A percentile compares a stretch with the other conserved stretches of the same genome.
Evolutionary conservation across 306 rosid genomes (phyloP).

Genomic region (Rosa lucieae): DNA sequence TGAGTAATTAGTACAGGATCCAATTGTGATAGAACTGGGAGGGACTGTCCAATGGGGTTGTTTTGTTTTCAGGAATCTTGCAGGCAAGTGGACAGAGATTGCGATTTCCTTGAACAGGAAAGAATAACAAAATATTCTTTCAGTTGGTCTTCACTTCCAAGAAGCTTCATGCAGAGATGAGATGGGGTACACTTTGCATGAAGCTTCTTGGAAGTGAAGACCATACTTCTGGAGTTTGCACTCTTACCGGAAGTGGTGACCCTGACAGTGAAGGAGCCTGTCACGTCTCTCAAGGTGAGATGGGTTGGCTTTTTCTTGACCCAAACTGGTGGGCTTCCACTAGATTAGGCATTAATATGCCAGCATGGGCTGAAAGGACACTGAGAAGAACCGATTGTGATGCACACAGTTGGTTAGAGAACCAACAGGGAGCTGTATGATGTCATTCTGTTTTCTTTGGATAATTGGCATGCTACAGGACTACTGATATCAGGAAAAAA

Average conservation of each 20-base stretch:
- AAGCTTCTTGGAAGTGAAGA: neutral
- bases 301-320: constrained; percentile 40
- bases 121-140: constrained; percentile 87
- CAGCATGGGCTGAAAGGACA: constrained; percentile 66
- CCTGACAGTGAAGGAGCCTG: constrained; percentile 33
- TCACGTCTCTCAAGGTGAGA: constrained; percentile 44
- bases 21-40: constrained; percentile 10
- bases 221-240: constrained; percentile 32
- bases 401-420: constrained; percentile 70
- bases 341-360: constrained; percentile 73
- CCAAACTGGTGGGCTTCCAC: constrained; percentile 48
- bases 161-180: constrained; percentile 33
- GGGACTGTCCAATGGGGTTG: neutral
- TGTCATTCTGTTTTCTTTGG: constrained; percentile 64
- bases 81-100: constrained; percentile 88
- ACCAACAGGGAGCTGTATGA: constrained; percentile 74
- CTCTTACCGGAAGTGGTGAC: constrained; percentile 31
- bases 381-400: constrained; percentile 46
- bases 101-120: constrained; percentile 88
- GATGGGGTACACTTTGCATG: too few relatives aligned
- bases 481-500: constrained; percentile 83
- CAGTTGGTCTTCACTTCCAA: constrained; percentile 81
- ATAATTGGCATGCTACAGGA: constrained; percentile 88
- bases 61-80: constrained; percentile 79
- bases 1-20: constrained; percentile 44